Percentiles rank a stretch among this genome's conserved stretches.
These are phyloP conservation scores for Hirsutella thompsonii DNA, from an alignment of 2,329 filamentous ascomycete genomes.

Conservation along the genomic window DNA sequence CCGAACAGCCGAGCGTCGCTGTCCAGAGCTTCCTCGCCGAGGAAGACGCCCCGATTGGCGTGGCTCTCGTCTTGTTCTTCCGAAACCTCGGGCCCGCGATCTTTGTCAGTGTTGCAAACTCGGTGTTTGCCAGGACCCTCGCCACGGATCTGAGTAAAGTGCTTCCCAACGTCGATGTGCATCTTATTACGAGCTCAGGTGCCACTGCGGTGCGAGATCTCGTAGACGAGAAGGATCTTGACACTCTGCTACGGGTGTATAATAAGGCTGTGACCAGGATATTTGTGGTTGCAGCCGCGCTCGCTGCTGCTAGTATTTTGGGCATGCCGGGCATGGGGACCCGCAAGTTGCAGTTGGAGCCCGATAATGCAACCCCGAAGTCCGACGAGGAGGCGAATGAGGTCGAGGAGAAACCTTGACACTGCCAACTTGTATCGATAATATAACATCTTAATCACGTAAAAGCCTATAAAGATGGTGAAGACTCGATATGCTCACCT, in stretches of 20 bases:
- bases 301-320: neutral
- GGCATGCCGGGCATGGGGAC: neutral
- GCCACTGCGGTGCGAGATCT: neutral
- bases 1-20: conserved; percentile 1
- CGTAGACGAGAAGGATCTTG: neutral
- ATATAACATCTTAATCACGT: no score
- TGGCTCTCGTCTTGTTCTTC: neutral
- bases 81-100: neutral
- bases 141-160: neutral
- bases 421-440: no score
- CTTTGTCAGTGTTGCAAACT: conserved; percentile 1
- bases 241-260: neutral
- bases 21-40: neutral
- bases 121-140: neutral
- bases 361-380: neutral
- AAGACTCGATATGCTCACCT: no score
- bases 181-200: neutral
- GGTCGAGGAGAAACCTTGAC: neutral
- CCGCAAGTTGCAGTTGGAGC: neutral
- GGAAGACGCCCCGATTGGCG: neutral
- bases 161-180: neutral
- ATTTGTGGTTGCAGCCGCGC: neutral
- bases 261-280: neutral
- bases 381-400: neutral
- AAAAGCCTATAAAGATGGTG: no score